Evolutionary conservation across 2,329 filamentous ascomycete species (phyloP), one percentile per base, ranked within the genome.

Genomic region (Colletotrichum sp.): DNA sequence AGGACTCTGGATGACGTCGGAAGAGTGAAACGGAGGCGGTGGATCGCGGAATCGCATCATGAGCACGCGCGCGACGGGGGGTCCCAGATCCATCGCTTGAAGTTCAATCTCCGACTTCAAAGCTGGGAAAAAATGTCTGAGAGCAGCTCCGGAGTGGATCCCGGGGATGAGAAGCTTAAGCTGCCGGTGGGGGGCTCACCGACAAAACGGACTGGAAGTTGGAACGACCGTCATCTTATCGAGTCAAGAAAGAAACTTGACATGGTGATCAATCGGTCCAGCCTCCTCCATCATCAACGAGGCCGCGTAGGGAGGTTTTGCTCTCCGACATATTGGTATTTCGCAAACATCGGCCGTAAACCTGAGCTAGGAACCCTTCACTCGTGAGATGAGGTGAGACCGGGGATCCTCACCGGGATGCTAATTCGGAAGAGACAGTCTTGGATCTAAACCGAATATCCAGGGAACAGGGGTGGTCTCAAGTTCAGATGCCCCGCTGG

Each of bases 341-440:
- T 32, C 57, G 73, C 52, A 62, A 52, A 62, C 39, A 55, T n/a
- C 65, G 39, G 57, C 52, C 59, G 64, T 52, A n/a, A 67, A 30
- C 15, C 13, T 70, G 65, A 69, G 44, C 76, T 52, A 55, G 73
- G 76, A 70, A 69, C 73, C 76, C 76, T 63, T 76, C 44, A n/a
- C 76, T 77, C 69, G 28, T 28, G 10, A 67, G 16, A 30, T 57
- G 24, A 66, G 66, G 30, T 68, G 66, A 76, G 76, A 72, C 76
- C 60, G 73, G 76, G 76, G 76, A 76, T 76, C 76, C 76, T 77
- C 76, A 74, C 76, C 52, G 76, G 76, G 76, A 63, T 69, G 69
- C 69, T 76, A 49, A 67, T 70, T 76, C 62, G 65, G 69, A 72
- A 69, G 55, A 52, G 75, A 60, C 60, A 60, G 66, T 69, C 68